Base-by-base conservation (phyloP, 169 alveolate species). In the Plasmodium sp. region DNA sequence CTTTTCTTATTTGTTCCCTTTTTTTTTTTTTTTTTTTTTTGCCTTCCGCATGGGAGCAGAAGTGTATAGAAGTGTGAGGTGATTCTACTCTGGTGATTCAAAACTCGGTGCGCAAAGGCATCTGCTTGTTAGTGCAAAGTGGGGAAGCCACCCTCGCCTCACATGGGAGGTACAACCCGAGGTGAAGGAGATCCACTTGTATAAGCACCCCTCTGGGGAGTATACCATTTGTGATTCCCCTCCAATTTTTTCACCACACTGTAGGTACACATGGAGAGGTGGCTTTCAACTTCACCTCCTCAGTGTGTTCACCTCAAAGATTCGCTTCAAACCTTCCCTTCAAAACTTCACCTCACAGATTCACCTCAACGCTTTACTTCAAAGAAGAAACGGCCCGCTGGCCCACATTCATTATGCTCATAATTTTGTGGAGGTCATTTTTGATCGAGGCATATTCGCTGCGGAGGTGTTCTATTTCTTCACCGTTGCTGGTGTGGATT, bases 381-480 rank as follows among this genome's bases (percentile, higher is more conserved):
- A 22, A 22, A 22, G 27, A 22, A 5, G 84, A 45, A 51, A 85
- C 86, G 27, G 93, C 93, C 67, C 81, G 77, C 27, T 85, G 84
- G 16, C 93, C 43, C 36, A 85, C 43, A 45, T 79, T 85, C 67
- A 85, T 85, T 85, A 85, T 16, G 43, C 39, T 85, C 83, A 85
- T 71, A 45, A 85, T 74, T 67, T 85, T 74, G 45, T 74, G 56
- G 33, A 85, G 84, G 85, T 85, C 93, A 79, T 56, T 85, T 54
- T 85, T 85, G 41, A 85, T 14, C 39, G 12, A 14, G 31, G 81
- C 18, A 41, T 54, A 85, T 7, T 85, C 93, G 43, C 77, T 79
- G 27, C 86, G 83, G 0, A 85, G 71, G 45, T 85, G 77, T 85
- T 75, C 54, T 34, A 85, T 77, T 85, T 85, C 86, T 51, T 85